These are phyloP conservation scores for Macroventuria anomochaeta DNA, from an alignment of 2,329 filamentous ascomycete genomes.

Conservation along the genomic window DNA sequence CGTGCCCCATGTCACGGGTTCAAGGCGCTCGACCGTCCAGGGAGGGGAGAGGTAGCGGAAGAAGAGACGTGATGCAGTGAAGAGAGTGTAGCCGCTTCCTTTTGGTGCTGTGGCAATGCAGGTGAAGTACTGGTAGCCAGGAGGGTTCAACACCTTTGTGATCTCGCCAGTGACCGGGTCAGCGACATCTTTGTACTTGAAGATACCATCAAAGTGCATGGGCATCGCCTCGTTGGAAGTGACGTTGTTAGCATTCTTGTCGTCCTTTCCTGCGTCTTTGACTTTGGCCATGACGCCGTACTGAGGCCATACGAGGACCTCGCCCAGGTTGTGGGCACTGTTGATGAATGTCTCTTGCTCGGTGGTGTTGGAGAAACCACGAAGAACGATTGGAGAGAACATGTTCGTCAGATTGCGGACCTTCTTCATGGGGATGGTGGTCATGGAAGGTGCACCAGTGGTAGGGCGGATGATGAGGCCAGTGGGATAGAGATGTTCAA, in stretches of 20 bases:
- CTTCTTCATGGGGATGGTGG: constrained; percentile 54
- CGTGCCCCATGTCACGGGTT: constrained; percentile 44
- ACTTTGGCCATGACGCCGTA: constrained; percentile 67
- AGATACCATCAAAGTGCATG: constrained; percentile 63
- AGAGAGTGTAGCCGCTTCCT: constrained; percentile 62
- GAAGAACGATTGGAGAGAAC: constrained; percentile 62
- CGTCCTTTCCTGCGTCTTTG: constrained; percentile 61
- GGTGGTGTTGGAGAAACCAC: constrained; percentile 58
- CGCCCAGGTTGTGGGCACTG: constrained; percentile 58
- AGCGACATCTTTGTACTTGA: constrained; percentile 56
- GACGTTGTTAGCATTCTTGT: constrained; percentile 59
- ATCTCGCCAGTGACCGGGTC: constrained; percentile 51
- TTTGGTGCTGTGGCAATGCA: constrained; percentile 56
- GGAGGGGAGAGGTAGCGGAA: constrained; percentile 55
- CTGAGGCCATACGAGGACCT: constrained; percentile 57
- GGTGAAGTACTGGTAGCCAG: constrained; percentile 61
- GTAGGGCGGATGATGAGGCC: constrained; percentile 28
- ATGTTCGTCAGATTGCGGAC: constrained; percentile 56
- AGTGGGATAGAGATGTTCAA: constrained; percentile 35
- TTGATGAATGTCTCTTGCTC: constrained; percentile 55
- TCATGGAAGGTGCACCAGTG: constrained; percentile 45
- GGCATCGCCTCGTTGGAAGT: constrained; percentile 61
- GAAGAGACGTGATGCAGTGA: constrained; percentile 59
- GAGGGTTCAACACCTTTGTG: constrained; percentile 40
- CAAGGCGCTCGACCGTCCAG: constrained; percentile 48